A percentile compares a stretch with the other conserved stretches of the same genome.
Evolutionary conservation across 306 rosid genomes (phyloP).

Genomic region (Cotoneaster glaucophyllus): DNA sequence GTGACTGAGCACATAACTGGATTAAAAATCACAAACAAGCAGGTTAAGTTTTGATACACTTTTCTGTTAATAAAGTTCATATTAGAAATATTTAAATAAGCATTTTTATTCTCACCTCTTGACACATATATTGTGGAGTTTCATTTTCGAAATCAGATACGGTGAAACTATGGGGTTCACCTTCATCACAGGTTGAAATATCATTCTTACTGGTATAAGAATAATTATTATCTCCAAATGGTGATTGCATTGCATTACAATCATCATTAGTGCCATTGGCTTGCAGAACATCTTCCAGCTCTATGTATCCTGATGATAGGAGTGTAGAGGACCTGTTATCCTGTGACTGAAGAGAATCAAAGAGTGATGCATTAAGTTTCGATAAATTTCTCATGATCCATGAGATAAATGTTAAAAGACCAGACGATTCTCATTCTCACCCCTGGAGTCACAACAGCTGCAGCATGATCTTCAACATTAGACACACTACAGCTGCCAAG

Average conservation of each 20-base stretch:
- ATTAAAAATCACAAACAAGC: constrained; percentile 2
- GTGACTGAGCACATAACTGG: not conserved
- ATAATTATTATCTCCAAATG: not conserved
- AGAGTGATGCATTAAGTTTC: not conserved
- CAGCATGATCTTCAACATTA: constrained; percentile 1
- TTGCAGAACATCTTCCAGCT: constrained; percentile 11
- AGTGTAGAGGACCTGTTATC: not conserved
- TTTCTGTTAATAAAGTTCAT: not conserved
- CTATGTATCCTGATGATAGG: not conserved
- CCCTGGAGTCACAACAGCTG: constrained; percentile 1
- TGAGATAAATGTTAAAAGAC: not conserved
- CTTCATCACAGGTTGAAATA: constrained; percentile 8
- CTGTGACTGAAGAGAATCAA: not conserved
- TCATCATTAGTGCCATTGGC: not conserved
- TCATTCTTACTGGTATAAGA: not conserved
- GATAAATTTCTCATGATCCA: not conserved
- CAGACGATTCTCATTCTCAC: constrained; percentile 25
- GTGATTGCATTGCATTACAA: not conserved
- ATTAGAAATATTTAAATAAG: not conserved
- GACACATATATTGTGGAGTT: not conserved
- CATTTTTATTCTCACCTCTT: not conserved
- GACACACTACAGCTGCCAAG: constrained; percentile 10
- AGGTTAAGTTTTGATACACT: constrained; percentile 1
- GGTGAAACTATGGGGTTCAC: not conserved
- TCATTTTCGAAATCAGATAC: constrained; percentile 1